These are phyloP conservation scores for Luzula sylvatica DNA, from an alignment of 176 grass and related monocot species.

Conservation along the genomic window DNA sequence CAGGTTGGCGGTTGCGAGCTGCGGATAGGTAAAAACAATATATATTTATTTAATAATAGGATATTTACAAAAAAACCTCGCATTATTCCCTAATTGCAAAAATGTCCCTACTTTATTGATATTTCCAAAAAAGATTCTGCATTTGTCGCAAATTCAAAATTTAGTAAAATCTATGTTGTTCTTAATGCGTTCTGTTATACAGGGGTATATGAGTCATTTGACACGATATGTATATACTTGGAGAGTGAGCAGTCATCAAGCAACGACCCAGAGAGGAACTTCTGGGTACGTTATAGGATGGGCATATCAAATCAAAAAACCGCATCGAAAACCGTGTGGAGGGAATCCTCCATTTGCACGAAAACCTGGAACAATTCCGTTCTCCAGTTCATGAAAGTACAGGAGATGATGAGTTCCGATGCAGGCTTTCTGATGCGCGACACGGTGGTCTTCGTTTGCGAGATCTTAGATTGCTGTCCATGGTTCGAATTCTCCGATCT, in stretches of 20 bases:
- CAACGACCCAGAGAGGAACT: conserved; percentile 81
- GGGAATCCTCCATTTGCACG: conserved; percentile 98
- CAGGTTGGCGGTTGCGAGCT: conserved; percentile 82
- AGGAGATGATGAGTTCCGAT: conserved; percentile 72
- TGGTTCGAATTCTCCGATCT: conserved; percentile 99
- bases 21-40: conserved; percentile 73
- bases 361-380: conserved; percentile 99
- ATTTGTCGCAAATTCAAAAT: too few species aligned
- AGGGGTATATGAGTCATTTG: conserved; percentile 96
- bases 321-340: conserved; percentile 77
- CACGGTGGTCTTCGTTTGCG: conserved; percentile 71
- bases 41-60: conserved; percentile 16
- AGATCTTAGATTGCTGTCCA: conserved; percentile 94
- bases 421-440: conserved; percentile 87
- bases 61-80: too few species aligned
- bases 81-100: too few species aligned
- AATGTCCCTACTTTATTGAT: conserved; percentile 19
- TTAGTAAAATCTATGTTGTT: too few species aligned
- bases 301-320: conserved; percentile 85
- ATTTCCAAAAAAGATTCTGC: too few species aligned
- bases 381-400: conserved; percentile 97
- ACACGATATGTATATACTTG: conserved; percentile 94
- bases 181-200: too few species aligned
- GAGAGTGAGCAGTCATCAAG: conserved; percentile 83
- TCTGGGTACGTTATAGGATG: conserved; percentile 97